A percentile compares a stretch with the other conserved stretches of the same genome.
Conservation (phyloP, 495 filamentous ascomycete genomes). For the Neurospora intermedia region DNA sequence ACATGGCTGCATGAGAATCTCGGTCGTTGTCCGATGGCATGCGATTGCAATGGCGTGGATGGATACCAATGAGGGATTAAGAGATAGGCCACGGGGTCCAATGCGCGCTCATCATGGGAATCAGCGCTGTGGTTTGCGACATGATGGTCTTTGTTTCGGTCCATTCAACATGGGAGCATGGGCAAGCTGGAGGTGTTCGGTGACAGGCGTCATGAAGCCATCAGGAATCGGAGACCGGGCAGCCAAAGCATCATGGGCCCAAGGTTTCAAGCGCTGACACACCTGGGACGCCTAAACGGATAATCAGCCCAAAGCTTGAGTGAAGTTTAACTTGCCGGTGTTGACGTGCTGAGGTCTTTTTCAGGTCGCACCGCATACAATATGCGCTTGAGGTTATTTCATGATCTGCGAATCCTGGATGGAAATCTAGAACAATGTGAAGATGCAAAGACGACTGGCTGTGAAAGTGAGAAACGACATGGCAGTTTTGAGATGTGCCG, state of each 20-base stretch:
- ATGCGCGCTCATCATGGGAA: neutral
- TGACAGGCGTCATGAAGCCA: neutral
- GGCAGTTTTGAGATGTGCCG: neutral
- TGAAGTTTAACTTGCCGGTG: neutral
- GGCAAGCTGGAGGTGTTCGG: neutral
- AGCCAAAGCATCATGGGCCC: neutral
- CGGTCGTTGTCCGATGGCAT: neutral
- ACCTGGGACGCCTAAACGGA: neutral
- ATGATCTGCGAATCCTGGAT: neutral
- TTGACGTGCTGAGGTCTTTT: neutral
- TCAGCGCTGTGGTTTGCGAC: neutral
- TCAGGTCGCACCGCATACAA: neutral
- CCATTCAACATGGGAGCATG: neutral
- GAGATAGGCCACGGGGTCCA: neutral
- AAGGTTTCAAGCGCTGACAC: neutral
- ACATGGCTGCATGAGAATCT: neutral
- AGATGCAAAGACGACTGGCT: neutral
- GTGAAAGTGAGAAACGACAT: neutral
- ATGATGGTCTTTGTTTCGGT: neutral
- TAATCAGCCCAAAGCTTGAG: neutral
- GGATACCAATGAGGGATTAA: constrained; percentile 3
- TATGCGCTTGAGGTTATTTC: neutral
- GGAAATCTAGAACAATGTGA: neutral
- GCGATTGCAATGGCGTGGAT: neutral
- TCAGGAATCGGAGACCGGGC: neutral